Percentiles rank a stretch among this genome's conserved stretches.
Evolutionary conservation across 768 basidiomycete genomes (phyloP).

Genomic region (Leccinum aurantiacum): DNA sequence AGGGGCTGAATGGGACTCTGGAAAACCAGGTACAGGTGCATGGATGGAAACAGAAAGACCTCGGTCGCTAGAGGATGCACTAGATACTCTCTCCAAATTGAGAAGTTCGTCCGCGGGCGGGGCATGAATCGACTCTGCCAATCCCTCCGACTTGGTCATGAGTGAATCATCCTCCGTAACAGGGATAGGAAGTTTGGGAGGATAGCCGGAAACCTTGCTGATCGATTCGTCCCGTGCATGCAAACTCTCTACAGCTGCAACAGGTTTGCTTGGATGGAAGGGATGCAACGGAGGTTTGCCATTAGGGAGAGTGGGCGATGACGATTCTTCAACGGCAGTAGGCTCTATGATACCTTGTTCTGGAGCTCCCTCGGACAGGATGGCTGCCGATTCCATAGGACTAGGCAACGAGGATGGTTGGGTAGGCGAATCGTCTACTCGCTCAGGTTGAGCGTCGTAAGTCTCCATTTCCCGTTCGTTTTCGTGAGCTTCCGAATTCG

Average conservation of each 20-base stretch:
- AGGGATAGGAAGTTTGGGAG: slow-evolving; percentile 9
- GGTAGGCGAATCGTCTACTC: slow-evolving; percentile 6
- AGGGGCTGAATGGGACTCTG: slow-evolving; percentile 39
- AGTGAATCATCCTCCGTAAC: slow-evolving; percentile 15
- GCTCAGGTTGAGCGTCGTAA: slow-evolving; percentile 11
- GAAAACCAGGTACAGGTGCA: slow-evolving; percentile 43
- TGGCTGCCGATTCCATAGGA: slow-evolving; percentile 2
- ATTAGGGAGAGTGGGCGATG: slow-evolving; percentile 11
- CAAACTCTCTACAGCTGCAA: slow-evolving; percentile 22
- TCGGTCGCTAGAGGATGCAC: slow-evolving; percentile 29
- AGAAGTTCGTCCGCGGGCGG: slow-evolving; percentile 18
- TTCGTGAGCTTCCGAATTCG: slow-evolving; percentile 29
- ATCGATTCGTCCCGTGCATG: slow-evolving; percentile 13
- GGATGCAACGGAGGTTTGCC: slow-evolving; percentile 39
- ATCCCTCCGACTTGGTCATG: slow-evolving; percentile 19
- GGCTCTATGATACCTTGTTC: slow-evolving; percentile 23
- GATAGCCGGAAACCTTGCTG: slow-evolving; percentile 15
- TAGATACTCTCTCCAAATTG: slow-evolving; percentile 17
- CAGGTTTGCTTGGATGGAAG: slow-evolving; percentile 50
- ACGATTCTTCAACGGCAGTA: slow-evolving; percentile 7
- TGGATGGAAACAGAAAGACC: slow-evolving; percentile 57
- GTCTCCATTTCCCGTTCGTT: slow-evolving; percentile 25
- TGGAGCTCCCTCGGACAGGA: slow-evolving; percentile 6
- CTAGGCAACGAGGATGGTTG: slow-evolving; percentile 10
- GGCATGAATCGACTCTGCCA: slow-evolving; percentile 31